A percentile compares a stretch with the other conserved stretches of the same genome.
Conservation (phyloP, 148 eudicot species). For the Euryodendron excelsum region DNA sequence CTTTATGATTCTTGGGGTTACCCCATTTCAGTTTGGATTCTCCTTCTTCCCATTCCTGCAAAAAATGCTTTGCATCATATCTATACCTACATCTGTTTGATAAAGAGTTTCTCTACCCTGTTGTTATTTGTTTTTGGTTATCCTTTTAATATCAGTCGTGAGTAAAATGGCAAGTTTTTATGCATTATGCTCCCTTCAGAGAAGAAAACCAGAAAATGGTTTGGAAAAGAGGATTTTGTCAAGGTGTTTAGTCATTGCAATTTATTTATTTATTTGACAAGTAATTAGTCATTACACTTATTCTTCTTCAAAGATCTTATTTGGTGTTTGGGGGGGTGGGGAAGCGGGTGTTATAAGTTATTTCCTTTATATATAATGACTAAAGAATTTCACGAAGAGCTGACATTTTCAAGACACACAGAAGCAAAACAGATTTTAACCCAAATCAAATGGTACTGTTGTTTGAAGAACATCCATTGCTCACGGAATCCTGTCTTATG, state of each 20-base stretch:
- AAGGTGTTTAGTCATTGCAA: neutral
- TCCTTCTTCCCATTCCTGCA: no score
- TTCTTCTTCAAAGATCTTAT: neutral
- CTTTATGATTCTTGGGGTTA: neutral
- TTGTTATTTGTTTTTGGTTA: neutral
- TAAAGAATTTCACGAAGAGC: neutral
- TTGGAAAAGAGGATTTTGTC: neutral
- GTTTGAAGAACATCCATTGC: neutral
- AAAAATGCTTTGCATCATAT: neutral
- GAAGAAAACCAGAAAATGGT: neutral
- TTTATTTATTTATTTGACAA: neutral
- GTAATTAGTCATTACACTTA: neutral
- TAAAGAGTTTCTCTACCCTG: neutral
- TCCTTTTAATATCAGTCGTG: neutral
- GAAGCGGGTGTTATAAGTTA: no score
- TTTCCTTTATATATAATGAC: no score
- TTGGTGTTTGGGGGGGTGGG: no score
- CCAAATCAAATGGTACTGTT: neutral
- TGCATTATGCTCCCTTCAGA: neutral
- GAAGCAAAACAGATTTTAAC: no score
- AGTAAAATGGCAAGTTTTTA: no score
- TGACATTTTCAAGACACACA: neutral
- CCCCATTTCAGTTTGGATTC: neutral
- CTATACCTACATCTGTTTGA: no score
- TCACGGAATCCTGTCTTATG: neutral